Evolutionary conservation across 2,329 filamentous ascomycete species (phyloP).

Genomic region (Alternaria solani): DNA sequence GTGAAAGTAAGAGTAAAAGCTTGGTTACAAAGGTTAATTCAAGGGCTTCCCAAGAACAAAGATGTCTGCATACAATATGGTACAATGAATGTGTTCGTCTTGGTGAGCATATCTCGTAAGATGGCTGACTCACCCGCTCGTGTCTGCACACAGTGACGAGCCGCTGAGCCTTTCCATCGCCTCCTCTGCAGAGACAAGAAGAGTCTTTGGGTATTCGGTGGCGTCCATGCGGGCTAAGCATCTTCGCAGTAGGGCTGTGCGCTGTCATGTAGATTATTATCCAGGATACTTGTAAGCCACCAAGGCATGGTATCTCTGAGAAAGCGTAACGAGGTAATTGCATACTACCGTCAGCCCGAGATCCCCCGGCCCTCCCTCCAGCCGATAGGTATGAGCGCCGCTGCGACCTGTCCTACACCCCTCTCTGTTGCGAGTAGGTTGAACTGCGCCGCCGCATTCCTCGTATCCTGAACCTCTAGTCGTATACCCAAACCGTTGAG

Average conservation of each 20-base stretch:
- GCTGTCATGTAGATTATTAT: not conserved
- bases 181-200: not conserved
- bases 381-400: conserved; percentile 84
- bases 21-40: not conserved
- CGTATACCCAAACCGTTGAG: conserved; percentile 82
- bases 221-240: not conserved
- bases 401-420: conserved; percentile 83
- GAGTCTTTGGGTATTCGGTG: not conserved
- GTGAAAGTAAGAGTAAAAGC: not conserved
- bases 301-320: not conserved
- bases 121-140: conserved; percentile 3
- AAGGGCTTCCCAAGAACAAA: not conserved
- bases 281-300: not conserved
- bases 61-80: not conserved
- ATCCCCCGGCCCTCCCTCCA: conserved; percentile 67
- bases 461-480: conserved; percentile 88
- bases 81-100: conserved; percentile 13
- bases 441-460: conserved; percentile 93
- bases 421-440: conserved; percentile 95
- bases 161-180: not conserved
- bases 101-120: not conserved
- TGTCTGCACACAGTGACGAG: not conserved
- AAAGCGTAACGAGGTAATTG: not conserved
- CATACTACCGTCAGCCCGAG: not conserved
- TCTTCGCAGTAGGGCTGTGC: not conserved